Evolutionary conservation across 305 asterid genomes (phyloP), one percentile per base, ranked within the genome.

Genomic region (Fraxinus baroniana): DNA sequence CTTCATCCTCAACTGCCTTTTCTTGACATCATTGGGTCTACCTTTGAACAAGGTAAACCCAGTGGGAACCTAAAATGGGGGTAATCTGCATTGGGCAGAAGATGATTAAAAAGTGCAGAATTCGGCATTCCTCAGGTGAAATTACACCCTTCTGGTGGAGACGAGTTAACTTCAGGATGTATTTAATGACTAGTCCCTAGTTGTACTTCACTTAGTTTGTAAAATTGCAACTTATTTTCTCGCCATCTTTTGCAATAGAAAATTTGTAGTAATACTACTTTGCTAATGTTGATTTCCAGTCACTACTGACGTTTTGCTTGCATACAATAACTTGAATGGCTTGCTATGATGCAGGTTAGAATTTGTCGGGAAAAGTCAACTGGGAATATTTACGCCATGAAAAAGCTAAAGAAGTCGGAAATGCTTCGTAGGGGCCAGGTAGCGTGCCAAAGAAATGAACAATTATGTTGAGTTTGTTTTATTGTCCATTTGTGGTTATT

Each of bases 341-440:
- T 57, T 81, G 73, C 83, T 41, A 37, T 66, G 17, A 30, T 82
- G 79, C 93, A 94, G 97, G 98, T 94, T 83, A 92, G 97, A 84
- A 86, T 94, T 76, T 94, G 98, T 84, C 89, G 93, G 82, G 98
- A 94, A 89, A 94, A 93, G 90, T 85, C 96, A 82, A 93, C 96
- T 77, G 84, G 93, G 78, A 92, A 93, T 90, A 97, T 94, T 76
- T 94, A 92, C 36, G 98, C 98, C 87, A 94, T 94, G 98, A 94
- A 94, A 88, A 94, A 94, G 87, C 98, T 94, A 66, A 94, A 92
- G 91, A 94, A 94, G 83, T 93, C 98, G 2, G 98, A 94, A 90
- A 94, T 94, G 98, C 97, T 94, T 81, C 97, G 97, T 74, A 91
- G 98, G 87, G 98, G 98, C 82, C 98, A 94, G 98, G 98, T 94